Base-by-base conservation (phyloP, 2,329 filamentous ascomycete genomes). In the Lachnellula cervina region DNA sequence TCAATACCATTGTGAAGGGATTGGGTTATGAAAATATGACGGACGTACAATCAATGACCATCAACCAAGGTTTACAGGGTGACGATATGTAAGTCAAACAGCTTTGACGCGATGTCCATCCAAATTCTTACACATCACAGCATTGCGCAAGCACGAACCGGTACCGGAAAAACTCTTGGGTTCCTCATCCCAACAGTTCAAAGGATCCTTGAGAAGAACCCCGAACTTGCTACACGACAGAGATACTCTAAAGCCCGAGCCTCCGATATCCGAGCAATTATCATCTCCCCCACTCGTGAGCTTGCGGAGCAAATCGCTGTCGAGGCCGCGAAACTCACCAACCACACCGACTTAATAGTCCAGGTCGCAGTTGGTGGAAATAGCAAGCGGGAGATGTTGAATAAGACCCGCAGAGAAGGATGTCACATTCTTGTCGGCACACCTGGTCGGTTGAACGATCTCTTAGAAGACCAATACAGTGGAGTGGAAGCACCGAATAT, bases 161-260 rank as follows among this genome's bases (percentile, higher is more conserved):
- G 94, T 71, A 97, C 94, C 2, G 94, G 94, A 69, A 99, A 99
- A 76, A 99, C 94, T 0, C 75, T 97, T 56, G 94, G 90, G 49
- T 99, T 97, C 78, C 80, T 99, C 35, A 75, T 97, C 6, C 94
- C 94, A 49, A 77, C 91, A 5, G 74, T 97, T 50, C 90, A 97
- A 71, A 87, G 89, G 62, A 79, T 97, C 46, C 75, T 97, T 54
- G 83, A 86, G 60, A 75, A 88, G n/a, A 62, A 58, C 35, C 69
- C 68, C 17, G 70, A 76, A 0, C 79, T 95, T 28, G 83, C 80
- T 40, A 63, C 69, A 7, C 65, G 59, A 58, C 57, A 63, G 44
- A 59, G 63, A 54, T 62, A 66, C 48, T 64, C 69, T n/a, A 54
- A 52, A 19, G 76, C 77, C 46, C 69, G 72, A n/a, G 71, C 77